Evolutionary conservation across 2,329 filamentous ascomycete species (phyloP).

Genomic region (Chrysoporthe austroafricana): DNA sequence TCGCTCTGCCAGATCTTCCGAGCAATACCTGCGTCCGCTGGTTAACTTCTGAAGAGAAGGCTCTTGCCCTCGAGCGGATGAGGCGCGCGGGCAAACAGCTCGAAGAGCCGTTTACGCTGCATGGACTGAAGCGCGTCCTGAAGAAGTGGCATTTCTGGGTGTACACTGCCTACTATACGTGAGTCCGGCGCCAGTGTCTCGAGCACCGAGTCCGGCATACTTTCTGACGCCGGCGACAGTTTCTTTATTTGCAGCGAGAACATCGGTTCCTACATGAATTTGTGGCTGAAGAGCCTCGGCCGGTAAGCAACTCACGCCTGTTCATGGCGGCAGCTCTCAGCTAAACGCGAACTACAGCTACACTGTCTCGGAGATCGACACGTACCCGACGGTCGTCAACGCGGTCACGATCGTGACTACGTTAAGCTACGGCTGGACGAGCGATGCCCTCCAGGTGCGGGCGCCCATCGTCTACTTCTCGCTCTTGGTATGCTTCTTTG

Average conservation of each 20-base stretch:
- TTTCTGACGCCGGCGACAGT: constrained; percentile 18
- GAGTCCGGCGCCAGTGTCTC: background rate
- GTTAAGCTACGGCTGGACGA: constrained; percentile 36
- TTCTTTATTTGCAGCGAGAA: constrained; percentile 36
- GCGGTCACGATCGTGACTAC: constrained; percentile 35
- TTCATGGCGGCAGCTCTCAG: too few species aligned
- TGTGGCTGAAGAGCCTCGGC: constrained; percentile 33
- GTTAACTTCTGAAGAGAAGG: constrained; percentile 34
- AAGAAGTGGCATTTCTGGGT: constrained; percentile 40
- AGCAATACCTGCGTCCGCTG: constrained; percentile 34
- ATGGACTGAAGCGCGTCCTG: constrained; percentile 34
- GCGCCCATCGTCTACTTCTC: constrained; percentile 35
- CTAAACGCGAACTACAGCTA: constrained; percentile 28
- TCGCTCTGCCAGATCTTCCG: constrained; percentile 33
- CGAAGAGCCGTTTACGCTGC: constrained; percentile 31
- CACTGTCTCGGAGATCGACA: constrained; percentile 38
- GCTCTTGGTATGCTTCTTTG: constrained; percentile 33
- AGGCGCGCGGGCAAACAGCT: constrained; percentile 32
- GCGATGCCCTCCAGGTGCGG: constrained; percentile 34
- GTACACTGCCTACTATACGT: constrained; percentile 37
- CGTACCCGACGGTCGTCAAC: constrained; percentile 36
- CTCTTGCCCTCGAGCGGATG: constrained; percentile 34
- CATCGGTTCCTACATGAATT: constrained; percentile 36
- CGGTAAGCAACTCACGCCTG: constrained; percentile 12
- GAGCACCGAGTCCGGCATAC: too few species aligned